Percentiles rank a stretch among this genome's conserved stretches.
These are phyloP conservation scores for Saturnispora zaruensis DNA, from an alignment of 805 yeast species.

Conservation along the genomic window DNA sequence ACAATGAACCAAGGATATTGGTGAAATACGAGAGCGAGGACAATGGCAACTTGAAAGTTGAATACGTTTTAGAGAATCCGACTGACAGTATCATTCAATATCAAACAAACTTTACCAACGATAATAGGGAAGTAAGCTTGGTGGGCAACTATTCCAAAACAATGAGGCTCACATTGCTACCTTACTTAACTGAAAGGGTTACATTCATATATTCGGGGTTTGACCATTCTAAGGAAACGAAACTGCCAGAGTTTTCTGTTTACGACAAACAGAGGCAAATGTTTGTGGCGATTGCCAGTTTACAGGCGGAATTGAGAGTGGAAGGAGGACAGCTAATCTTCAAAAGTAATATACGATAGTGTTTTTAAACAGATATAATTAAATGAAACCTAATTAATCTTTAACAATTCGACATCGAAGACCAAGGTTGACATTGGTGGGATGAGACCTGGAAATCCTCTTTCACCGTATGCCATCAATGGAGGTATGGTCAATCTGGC, in stretches of 20 bases:
- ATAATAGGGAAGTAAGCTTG: conserved; percentile 19
- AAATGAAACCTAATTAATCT: conserved; percentile 34
- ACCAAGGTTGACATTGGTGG: conserved; percentile 94
- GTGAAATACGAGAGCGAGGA: conserved; percentile 26
- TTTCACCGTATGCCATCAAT: conserved; percentile 82
- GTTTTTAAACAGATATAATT: background rate
- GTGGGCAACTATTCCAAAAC: conserved; percentile 23
- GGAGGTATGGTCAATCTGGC: conserved; percentile 91
- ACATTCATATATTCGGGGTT: conserved; percentile 32
- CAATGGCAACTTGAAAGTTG: conserved; percentile 26
- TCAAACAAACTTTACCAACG: conserved; percentile 21
- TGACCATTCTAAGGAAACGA: conserved; percentile 17
- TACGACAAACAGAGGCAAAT: conserved; percentile 65
- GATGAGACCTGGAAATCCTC: conserved; percentile 94
- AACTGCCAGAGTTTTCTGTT: conserved; percentile 55
- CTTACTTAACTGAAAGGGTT: conserved; percentile 45
- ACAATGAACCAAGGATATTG: conserved; percentile 62
- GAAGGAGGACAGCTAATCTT: conserved; percentile 23
- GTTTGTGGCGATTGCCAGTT: conserved; percentile 43
- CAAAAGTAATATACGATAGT: background rate
- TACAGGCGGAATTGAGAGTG: conserved; percentile 24
- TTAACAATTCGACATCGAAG: conserved; percentile 70
- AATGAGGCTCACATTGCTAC: conserved; percentile 44
- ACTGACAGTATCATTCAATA: conserved; percentile 62
- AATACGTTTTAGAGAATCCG: conserved; percentile 63